Evolutionary conservation across 768 basidiomycete genomes (phyloP).

Genomic region (Suillus spraguei): DNA sequence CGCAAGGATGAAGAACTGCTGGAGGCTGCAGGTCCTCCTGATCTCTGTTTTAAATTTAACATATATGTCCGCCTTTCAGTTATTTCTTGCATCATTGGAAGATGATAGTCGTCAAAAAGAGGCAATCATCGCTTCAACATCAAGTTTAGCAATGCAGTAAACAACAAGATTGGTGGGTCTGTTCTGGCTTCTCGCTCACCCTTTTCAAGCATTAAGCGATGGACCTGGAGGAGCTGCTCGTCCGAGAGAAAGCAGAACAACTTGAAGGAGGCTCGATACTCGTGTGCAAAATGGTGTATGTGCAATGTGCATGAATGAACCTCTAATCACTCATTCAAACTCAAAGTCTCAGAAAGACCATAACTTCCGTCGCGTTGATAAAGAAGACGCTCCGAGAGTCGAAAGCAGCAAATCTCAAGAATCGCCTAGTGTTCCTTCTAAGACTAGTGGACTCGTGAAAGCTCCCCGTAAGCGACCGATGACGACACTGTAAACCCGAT

Average conservation of each 20-base stretch:
- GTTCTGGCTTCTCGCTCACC: not conserved
- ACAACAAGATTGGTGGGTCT: not conserved
- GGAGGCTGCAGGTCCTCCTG: not conserved
- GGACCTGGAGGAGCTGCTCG: not conserved
- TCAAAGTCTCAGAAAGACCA: not conserved
- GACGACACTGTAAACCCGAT: not conserved
- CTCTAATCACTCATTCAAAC: not conserved
- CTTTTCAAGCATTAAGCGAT: constrained; percentile 9
- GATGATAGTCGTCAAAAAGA: not conserved
- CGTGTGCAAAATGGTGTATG: not conserved
- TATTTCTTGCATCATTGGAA: constrained; percentile 4
- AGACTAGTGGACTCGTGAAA: not conserved
- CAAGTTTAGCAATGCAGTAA: not conserved
- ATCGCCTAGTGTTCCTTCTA: not conserved
- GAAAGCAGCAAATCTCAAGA: constrained; percentile 1
- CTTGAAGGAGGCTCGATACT: not conserved
- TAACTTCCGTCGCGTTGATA: not conserved
- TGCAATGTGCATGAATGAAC: not conserved
- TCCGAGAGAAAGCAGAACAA: not conserved
- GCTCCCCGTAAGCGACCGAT: not conserved
- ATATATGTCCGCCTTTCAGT: not conserved
- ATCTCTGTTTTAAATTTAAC: not conserved
- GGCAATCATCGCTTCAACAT: not conserved
- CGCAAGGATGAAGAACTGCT: not conserved
- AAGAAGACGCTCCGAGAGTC: not conserved